A percentile compares a stretch with the other conserved stretches of the same genome.
These are phyloP conservation scores for Yarrowia yakushimensis DNA, from an alignment of 805 yeast species.

Conservation along the genomic window DNA sequence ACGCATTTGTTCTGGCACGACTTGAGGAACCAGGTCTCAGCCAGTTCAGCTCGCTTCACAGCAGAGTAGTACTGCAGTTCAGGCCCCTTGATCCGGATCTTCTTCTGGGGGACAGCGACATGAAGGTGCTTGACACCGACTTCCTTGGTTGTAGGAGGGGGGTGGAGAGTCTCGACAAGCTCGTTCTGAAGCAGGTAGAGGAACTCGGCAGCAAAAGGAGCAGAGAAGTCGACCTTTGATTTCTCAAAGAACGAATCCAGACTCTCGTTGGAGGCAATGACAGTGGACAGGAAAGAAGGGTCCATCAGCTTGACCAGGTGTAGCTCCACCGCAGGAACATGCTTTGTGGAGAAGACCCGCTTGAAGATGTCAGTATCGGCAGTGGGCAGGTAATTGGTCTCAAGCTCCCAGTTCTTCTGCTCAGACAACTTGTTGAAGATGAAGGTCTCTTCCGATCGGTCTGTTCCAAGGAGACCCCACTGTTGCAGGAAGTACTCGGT, in stretches of 20 bases:
- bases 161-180: not conserved
- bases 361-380: not conserved
- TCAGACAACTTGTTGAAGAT: slow-evolving; percentile 8
- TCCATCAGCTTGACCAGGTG: slow-evolving; percentile 6
- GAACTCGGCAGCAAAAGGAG: slow-evolving; percentile 6
- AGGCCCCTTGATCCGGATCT: not conserved
- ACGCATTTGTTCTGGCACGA: not conserved
- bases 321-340: not conserved
- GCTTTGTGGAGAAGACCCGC: slow-evolving; percentile 5
- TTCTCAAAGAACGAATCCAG: not conserved
- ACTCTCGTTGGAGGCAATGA: not conserved
- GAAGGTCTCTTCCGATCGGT: not conserved
- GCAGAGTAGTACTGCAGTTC: not conserved
- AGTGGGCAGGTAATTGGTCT: not conserved
- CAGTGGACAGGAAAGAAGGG: not conserved
- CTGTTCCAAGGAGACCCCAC: slow-evolving; percentile 10
- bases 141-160: not conserved
- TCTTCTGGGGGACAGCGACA: not conserved
- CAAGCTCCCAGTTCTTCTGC: not conserved
- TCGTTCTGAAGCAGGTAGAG: slow-evolving; percentile 1
- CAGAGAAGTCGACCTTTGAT: not conserved
- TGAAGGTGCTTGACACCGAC: not conserved
- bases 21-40: slow-evolving; percentile 14
- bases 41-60: slow-evolving; percentile 8
- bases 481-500: slow-evolving; percentile 12